Percentiles rank a stretch among this genome's conserved stretches.
Evolutionary conservation across 202 grass and related monocot species (phyloP).

Genomic region (Miscanthus sacchariflorus): DNA sequence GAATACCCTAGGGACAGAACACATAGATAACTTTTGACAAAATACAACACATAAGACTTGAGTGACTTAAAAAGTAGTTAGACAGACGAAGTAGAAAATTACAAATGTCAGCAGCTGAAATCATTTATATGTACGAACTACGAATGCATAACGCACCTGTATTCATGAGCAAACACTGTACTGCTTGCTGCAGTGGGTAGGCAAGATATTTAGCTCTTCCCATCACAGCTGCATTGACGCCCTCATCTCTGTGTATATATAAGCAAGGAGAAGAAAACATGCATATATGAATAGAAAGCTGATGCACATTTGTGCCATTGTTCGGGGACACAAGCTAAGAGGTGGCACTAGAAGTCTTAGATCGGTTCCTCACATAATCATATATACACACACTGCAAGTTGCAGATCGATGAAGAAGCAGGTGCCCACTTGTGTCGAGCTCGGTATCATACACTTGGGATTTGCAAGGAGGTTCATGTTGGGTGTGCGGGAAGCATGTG

Average conservation of each 20-base stretch:
- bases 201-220: too few relatives aligned
- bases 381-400: not conserved
- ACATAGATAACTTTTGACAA: not conserved
- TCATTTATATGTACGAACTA: not conserved
- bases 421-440: constrained; percentile 15
- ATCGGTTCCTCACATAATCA: not conserved
- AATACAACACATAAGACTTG: not conserved
- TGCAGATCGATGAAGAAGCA: constrained; percentile 13
- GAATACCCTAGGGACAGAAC: not conserved
- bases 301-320: not conserved
- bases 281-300: not conserved
- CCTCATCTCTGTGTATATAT: constrained; percentile 15
- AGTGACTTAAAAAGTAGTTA: not conserved
- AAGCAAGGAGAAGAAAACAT: not conserved
- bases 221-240: not conserved
- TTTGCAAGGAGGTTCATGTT: not conserved
- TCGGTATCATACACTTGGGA: not conserved
- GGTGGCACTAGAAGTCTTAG: not conserved
- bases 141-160: constrained; percentile 7
- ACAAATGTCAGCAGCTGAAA: too few relatives aligned
- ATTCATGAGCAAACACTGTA: not conserved
- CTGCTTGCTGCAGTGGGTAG: not conserved
- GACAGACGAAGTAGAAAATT: not conserved
- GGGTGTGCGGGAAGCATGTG: not conserved
- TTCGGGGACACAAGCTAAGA: constrained; percentile 16